Base-by-base conservation (phyloP, 2,329 filamentous ascomycete species). In the Exophiala sideris region DNA sequence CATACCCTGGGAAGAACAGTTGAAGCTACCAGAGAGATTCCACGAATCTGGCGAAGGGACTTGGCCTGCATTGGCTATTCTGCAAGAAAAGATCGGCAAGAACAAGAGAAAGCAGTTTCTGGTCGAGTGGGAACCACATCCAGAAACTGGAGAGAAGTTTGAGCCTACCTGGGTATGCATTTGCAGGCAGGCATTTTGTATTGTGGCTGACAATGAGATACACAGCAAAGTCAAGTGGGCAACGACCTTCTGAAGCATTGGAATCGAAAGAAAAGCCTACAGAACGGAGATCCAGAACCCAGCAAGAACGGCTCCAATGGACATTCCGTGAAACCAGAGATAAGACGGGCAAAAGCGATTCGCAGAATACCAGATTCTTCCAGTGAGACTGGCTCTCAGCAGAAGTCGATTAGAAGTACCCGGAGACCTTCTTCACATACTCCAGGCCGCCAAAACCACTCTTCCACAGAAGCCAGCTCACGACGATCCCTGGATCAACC, bases 51-150 rank as follows among this genome's bases (percentile, higher is more conserved):
- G 54, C 32, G 32, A 52, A 40, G 56, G 50, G 24, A 35, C 9
- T 32, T 64, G 57, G 54, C 58, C 58, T 5, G 60, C 56, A 2
- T 40, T 38, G 4, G 33, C 21, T 42, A 59, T 64, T 12, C 12
- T 79, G 65, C 72, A 77, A 36, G 57, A 66, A 38, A 67, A 66
- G 64, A 67, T 42, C 12, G 40, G 65, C 49, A 20, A 40, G 36
- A 48, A 47, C 40, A 56, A 56, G 34, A 45, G 45, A 42, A 54
- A 32, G 21, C 39, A 60, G 47, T 63, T 59, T 46, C 51, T 60
- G 16, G 51, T 65, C 7, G 46, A 58, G 45, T 65, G 62, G 62
- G 51, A 52, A 36, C 32, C 35, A 9, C 56, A 64, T 50, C 58
- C 62, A 38, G 16, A 44, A 24, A 62, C 41, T 10, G 40, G 49